These are phyloP conservation scores for Cryphonectria japonica DNA, from an alignment of 2,329 filamentous ascomycete genomes.

Conservation along the genomic window DNA sequence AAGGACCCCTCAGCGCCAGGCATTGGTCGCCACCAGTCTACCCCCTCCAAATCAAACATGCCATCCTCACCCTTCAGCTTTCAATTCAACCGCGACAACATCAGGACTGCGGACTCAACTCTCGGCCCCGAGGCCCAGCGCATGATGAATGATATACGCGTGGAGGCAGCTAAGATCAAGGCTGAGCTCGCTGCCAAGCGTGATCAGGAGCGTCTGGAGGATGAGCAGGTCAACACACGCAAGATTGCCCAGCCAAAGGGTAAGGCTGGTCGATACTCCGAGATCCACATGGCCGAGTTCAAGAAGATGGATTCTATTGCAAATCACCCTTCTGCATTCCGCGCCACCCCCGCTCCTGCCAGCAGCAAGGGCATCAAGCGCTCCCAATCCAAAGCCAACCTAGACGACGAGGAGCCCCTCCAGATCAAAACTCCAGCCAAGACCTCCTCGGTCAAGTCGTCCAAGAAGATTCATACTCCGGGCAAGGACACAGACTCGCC, in stretches of 20 bases:
- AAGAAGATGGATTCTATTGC: conserved; percentile 98
- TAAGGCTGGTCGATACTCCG: conserved; percentile 78
- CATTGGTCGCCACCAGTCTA: conserved; percentile 52
- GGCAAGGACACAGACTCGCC: conserved; percentile 45
- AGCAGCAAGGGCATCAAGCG: conserved; percentile 53
- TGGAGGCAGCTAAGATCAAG: conserved; percentile 73
- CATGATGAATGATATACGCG: conserved; percentile 70
- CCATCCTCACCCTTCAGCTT: conserved; percentile 69
- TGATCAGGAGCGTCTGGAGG: conserved; percentile 56
- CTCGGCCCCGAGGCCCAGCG: conserved; percentile 65
- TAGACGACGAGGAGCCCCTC: conserved; percentile 61
- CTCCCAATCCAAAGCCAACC: conserved; percentile 54
- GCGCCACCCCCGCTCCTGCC: conserved; percentile 54
- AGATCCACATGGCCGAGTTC: conserved; percentile 84
- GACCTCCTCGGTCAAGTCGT: conserved; percentile 37
- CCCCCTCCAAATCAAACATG: conserved; percentile 63
- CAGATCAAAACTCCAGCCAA: conserved; percentile 45
- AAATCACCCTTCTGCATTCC: conserved; percentile 79
- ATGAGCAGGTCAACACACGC: conserved; percentile 54
- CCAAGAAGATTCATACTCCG: conserved; percentile 36
- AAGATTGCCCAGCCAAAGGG: conserved; percentile 82
- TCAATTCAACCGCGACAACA: conserved; percentile 56
- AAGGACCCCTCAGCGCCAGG: conserved; percentile 47
- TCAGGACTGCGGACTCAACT: conserved; percentile 44
- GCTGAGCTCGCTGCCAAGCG: conserved; percentile 66